phyloP scores from a whole-genome alignment of 345 rosid species.

The Melaleuca quinquenervia region DNA sequence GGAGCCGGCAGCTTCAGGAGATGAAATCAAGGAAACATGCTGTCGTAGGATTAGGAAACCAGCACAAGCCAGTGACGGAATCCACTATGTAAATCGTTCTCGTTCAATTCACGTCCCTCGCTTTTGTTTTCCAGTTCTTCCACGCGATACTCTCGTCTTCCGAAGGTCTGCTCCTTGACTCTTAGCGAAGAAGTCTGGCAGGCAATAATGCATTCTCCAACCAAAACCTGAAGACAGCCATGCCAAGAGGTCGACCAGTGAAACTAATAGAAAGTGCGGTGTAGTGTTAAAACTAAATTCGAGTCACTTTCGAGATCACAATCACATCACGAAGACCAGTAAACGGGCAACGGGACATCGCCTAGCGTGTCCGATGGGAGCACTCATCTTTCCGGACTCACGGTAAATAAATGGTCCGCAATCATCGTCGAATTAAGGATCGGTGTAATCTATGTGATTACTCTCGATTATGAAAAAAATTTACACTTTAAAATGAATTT shows the following conservation, averaged over 20 bases:
- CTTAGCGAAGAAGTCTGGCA: background rate
- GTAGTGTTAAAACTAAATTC: background rate
- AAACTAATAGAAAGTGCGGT: background rate
- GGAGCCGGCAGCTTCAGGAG: background rate
- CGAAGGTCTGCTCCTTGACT: background rate
- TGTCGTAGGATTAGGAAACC: background rate
- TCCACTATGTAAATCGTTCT: background rate
- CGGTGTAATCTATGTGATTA: too few species aligned
- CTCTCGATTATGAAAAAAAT: too few species aligned
- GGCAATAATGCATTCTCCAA: background rate
- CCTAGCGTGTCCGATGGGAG: too few species aligned
- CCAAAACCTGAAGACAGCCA: background rate
- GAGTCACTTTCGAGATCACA: background rate
- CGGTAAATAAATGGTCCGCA: too few species aligned
- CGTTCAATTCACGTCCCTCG: background rate
- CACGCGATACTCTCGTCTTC: background rate
- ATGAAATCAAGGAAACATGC: background rate
- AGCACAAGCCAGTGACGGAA: background rate
- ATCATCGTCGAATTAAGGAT: background rate
- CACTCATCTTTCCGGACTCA: too few species aligned
- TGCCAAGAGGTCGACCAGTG: background rate
- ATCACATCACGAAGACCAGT: too few species aligned
- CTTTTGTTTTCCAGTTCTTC: background rate
- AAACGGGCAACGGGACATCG: too few species aligned
- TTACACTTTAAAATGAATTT: too few species aligned